Evolutionary conservation across 768 basidiomycete genomes (phyloP).

Genomic region (Pleurotus citrinopileatus): DNA sequence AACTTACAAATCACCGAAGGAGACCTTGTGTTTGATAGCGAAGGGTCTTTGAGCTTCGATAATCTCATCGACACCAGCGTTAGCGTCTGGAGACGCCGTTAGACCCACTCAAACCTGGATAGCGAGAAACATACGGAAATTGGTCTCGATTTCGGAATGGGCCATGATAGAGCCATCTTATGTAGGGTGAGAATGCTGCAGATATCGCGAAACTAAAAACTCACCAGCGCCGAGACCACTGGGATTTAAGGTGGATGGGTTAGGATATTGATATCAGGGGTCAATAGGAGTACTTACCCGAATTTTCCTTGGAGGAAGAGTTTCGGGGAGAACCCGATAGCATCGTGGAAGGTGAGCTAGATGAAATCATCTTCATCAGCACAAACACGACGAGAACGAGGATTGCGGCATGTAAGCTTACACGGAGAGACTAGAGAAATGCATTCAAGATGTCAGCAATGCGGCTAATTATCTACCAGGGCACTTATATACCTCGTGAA

Average conservation of each 20-base stretch:
- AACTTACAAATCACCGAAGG: constrained; percentile 34
- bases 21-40: constrained; percentile 26
- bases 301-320: constrained; percentile 19
- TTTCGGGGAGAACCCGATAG: constrained; percentile 27
- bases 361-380: background rate
- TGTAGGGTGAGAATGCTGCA: background rate
- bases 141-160: constrained; percentile 20
- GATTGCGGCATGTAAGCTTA: constrained; percentile 5
- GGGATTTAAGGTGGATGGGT: background rate
- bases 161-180: constrained; percentile 25
- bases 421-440: constrained; percentile 16
- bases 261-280: background rate
- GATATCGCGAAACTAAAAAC: background rate
- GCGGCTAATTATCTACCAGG: background rate
- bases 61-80: constrained; percentile 29
- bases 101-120: background rate
- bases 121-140: constrained; percentile 16
- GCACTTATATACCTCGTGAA: constrained; percentile 20
- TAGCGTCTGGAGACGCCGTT: constrained; percentile 16
- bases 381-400: too few species aligned
- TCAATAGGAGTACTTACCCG: constrained; percentile 15
- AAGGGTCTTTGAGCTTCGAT: constrained; percentile 26
- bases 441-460: background rate
- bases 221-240: constrained; percentile 22
- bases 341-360: constrained; percentile 28